Percentiles rank a stretch among this genome's conserved stretches.
Conservation (phyloP, 768 basidiomycete species). For the Podaxis mareebaensis region DNA sequence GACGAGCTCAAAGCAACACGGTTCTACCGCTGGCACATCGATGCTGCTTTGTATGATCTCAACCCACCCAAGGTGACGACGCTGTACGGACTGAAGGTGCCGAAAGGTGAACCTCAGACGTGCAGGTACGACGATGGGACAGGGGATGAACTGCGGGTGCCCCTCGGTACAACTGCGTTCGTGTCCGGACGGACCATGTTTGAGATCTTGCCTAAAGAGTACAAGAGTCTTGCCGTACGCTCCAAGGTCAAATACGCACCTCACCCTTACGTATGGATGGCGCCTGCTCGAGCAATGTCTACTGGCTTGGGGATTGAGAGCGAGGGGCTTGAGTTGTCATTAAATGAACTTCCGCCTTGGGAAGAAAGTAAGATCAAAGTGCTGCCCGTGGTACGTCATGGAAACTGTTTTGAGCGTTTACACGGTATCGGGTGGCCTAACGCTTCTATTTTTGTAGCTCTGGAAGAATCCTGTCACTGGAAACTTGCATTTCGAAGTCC, state of each 20-base stretch:
- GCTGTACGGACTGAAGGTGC: slow-evolving; percentile 74
- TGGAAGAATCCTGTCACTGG: slow-evolving; percentile 95
- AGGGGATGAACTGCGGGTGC: slow-evolving; percentile 76
- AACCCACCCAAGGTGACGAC: slow-evolving; percentile 80
- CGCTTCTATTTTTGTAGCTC: slow-evolving; percentile 39
- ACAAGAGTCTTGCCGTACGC: slow-evolving; percentile 80
- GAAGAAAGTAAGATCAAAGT: slow-evolving; percentile 70
- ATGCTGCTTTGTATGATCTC: slow-evolving; percentile 77
- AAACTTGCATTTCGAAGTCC: slow-evolving; percentile 84
- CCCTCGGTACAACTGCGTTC: slow-evolving; percentile 85
- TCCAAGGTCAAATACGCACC: slow-evolving; percentile 75
- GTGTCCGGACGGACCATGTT: slow-evolving; percentile 82
- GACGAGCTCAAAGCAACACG: slow-evolving; percentile 77
- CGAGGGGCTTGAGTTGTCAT: slow-evolving; percentile 67
- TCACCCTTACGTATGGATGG: slow-evolving; percentile 90
- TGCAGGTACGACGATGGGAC: slow-evolving; percentile 84
- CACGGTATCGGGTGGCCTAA: slow-evolving; percentile 7
- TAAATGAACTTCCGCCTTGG: slow-evolving; percentile 74
- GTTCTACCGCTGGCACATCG: slow-evolving; percentile 91
- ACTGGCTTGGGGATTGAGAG: slow-evolving; percentile 82
- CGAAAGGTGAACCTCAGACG: slow-evolving; percentile 59
- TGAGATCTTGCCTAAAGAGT: slow-evolving; percentile 63
- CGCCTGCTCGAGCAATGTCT: slow-evolving; percentile 63
- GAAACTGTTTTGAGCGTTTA: slow-evolving; percentile 25
- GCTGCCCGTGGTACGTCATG: slow-evolving; percentile 52